Evolutionary conservation across 1,284 basidiomycete genomes (phyloP).

Genomic region (Ganoderma leucocontextum): DNA sequence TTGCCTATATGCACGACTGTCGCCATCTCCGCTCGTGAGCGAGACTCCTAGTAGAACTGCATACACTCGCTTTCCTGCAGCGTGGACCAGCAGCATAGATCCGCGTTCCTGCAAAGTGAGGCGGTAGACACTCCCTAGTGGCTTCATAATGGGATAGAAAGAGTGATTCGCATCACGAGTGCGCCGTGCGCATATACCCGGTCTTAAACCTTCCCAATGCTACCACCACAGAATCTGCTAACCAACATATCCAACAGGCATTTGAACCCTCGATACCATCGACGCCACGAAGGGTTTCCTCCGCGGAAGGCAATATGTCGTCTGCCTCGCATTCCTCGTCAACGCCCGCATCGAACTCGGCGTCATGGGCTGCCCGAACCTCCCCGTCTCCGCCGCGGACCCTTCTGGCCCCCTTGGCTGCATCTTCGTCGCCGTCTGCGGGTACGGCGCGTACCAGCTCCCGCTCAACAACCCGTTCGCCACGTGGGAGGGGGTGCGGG

Average conservation of each 20-base stretch:
- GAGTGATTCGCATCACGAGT: no score
- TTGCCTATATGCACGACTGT: no score
- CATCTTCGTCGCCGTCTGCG: constrained; percentile 85
- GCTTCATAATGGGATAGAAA: no score
- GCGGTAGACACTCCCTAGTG: no score
- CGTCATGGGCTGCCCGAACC: constrained; percentile 95
- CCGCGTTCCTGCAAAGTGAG: no score
- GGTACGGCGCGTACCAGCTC: constrained; percentile 84
- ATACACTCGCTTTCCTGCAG: no score
- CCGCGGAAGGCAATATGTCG: constrained; percentile 96
- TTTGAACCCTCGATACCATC: constrained; percentile 94
- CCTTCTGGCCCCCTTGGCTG: constrained; percentile 75
- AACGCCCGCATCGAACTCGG: constrained; percentile 88
- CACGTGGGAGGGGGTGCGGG: constrained; percentile 45
- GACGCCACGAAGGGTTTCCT: constrained; percentile 97
- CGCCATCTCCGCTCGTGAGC: no score
- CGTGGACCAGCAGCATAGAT: no score
- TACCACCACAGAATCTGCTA: no score
- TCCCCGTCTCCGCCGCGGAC: constrained; percentile 69
- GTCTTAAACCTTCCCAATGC: no score
- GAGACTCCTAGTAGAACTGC: no score
- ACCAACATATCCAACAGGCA: constrained; percentile 54
- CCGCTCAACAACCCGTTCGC: constrained; percentile 35
- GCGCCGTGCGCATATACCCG: no score
- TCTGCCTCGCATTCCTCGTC: constrained; percentile 92